Evolutionary conservation across 345 rosid species (phyloP).

Genomic region (Barbarea vulgaris): DNA sequence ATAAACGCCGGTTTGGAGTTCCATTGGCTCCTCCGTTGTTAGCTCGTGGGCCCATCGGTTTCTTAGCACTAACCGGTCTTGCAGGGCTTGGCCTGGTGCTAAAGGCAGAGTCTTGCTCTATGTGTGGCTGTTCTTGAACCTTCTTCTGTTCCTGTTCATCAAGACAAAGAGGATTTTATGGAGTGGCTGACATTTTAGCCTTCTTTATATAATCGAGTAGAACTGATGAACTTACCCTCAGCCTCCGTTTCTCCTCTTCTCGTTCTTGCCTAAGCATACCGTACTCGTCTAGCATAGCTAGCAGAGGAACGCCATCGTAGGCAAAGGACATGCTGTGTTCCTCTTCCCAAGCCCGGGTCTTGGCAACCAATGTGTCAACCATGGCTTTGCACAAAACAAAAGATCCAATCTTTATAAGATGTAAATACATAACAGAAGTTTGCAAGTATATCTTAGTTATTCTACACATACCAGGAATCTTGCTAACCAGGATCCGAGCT

Average conservation of each 20-base stretch:
- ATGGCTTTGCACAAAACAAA: slow-evolving; percentile 50
- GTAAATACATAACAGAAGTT: neutral
- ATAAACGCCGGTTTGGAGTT: slow-evolving; percentile 77
- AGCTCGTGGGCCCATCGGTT: slow-evolving; percentile 66
- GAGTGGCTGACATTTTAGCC: neutral
- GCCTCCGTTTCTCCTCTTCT: slow-evolving; percentile 91
- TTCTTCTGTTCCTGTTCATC: slow-evolving; percentile 76
- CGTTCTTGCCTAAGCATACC: slow-evolving; percentile 98
- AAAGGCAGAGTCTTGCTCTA: slow-evolving; percentile 75
- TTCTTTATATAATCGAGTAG: neutral
- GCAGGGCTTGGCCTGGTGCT: slow-evolving; percentile 93
- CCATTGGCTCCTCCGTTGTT: slow-evolving; percentile 78
- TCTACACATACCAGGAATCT: slow-evolving; percentile 79
- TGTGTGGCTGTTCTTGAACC: slow-evolving; percentile 74
- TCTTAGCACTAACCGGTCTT: slow-evolving; percentile 67
- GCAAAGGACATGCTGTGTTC: slow-evolving; percentile 69
- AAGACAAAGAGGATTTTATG: neutral
- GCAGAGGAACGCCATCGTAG: slow-evolving; percentile 93
- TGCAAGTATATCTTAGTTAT: neutral
- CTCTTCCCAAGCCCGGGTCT: slow-evolving; percentile 93
- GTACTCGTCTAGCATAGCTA: slow-evolving; percentile 97
- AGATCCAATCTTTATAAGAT: slow-evolving; percentile 13
- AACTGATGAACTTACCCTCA: slow-evolving; percentile 55
- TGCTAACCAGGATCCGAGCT: slow-evolving; percentile 88
- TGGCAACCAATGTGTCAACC: slow-evolving; percentile 87